Evolutionary conservation across 2,329 filamentous ascomycete genomes (phyloP).

Genomic region (Chalara sp.): DNA sequence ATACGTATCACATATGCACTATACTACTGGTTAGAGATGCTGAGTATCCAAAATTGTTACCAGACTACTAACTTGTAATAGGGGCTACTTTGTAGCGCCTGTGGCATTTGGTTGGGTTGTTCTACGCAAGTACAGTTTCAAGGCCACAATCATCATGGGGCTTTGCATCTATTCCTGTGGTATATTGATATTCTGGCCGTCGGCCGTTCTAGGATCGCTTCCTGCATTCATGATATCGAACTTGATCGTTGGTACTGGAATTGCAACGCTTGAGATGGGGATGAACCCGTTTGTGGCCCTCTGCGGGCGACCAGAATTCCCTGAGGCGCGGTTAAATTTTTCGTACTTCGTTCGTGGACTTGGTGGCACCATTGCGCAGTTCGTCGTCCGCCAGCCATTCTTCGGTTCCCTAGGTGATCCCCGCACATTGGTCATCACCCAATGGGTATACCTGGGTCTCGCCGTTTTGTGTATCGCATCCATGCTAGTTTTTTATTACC

Average conservation of each 20-base stretch:
- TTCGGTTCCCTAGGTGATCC: neutral
- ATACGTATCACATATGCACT: neutral
- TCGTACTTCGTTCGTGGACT: neutral
- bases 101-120: neutral
- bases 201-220: neutral
- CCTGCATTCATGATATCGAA: neutral
- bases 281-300: neutral
- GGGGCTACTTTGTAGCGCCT: neutral
- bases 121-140: neutral
- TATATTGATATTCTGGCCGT: neutral
- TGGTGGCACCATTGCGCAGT: neutral
- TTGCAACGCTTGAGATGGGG: neutral
- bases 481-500: no score
- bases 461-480: no score
- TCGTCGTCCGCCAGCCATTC: neutral
- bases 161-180: neutral
- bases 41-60: no score
- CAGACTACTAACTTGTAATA: neutral
- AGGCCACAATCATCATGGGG: neutral
- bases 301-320: neutral
- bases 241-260: neutral
- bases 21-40: no score
- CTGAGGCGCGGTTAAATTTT: neutral
- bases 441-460: neutral
- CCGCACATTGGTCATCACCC: neutral